These are phyloP conservation scores for Podila epigama DNA, from an alignment of 192 early-diverging fungal species.

Conservation along the genomic window DNA sequence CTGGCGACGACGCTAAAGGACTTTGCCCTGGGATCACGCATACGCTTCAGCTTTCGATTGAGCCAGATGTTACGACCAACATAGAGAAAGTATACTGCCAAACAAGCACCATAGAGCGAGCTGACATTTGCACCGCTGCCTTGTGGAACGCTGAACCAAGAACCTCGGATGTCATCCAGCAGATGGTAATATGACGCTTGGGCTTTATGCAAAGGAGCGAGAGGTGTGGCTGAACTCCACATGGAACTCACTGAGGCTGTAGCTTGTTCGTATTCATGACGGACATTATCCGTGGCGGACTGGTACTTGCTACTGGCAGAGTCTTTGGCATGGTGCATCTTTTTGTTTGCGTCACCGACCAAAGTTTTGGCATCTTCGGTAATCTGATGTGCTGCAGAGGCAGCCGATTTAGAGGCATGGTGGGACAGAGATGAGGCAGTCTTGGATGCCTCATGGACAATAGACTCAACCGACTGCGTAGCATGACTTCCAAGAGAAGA, in stretches of 20 bases:
- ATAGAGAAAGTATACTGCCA: conserved; percentile 24
- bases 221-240: conserved; percentile 21
- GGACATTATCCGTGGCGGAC: conserved; percentile 22
- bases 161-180: conserved; percentile 2
- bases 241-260: conserved; percentile 24
- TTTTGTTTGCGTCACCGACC: conserved; percentile 7
- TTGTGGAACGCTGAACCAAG: conserved; percentile 7
- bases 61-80: conserved; percentile 25
- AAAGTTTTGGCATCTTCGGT: conserved; percentile 27
- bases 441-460: conserved; percentile 20
- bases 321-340: not conserved
- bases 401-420: conserved; percentile 4
- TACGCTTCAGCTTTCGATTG: not conserved
- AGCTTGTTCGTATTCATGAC: conserved; percentile 25
- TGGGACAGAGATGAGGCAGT: conserved; percentile 11
- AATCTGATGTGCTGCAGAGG: conserved; percentile 9
- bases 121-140: conserved; percentile 3
- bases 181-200: conserved; percentile 17
- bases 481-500: conserved; percentile 6
- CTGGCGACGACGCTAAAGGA: conserved; percentile 19
- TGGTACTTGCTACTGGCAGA: conserved; percentile 18
- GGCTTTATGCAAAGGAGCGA: conserved; percentile 1
- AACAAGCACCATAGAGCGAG: conserved; percentile 25
- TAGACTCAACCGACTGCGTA: conserved; percentile 12
- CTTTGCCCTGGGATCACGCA: conserved; percentile 16